These are phyloP conservation scores for Endoconidiophora polonica DNA, from an alignment of 2,329 filamentous ascomycete genomes.

Conservation along the genomic window DNA sequence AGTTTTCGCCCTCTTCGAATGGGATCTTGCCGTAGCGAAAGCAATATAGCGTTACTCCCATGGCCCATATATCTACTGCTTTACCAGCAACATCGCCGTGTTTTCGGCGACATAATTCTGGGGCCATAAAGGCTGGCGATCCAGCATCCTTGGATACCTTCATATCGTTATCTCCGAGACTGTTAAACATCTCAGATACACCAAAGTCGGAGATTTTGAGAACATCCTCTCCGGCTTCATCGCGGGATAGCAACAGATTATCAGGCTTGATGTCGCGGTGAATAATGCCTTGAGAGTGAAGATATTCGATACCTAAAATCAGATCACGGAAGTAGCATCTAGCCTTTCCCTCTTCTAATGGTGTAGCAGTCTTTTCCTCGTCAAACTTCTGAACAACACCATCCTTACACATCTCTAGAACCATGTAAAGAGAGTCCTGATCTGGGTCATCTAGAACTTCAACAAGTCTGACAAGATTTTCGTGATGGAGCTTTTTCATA, in stretches of 20 bases:
- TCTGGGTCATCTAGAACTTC: constrained; percentile 92
- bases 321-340: constrained; percentile 89
- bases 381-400: constrained; percentile 94
- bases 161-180: constrained; percentile 59
- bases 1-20: constrained; percentile 53
- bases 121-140: constrained; percentile 85
- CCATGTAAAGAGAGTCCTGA: constrained; percentile 95
- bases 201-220: constrained; percentile 96
- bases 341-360: constrained; percentile 68
- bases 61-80: constrained; percentile 94
- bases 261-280: constrained; percentile 97
- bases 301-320: constrained; percentile 87
- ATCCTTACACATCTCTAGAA: constrained; percentile 97
- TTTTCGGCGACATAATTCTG: constrained; percentile 73
- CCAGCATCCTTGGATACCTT: constrained; percentile 83
- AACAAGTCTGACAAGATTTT: constrained; percentile 80
- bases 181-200: constrained; percentile 94
- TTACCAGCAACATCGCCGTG: constrained; percentile 79
- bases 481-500: constrained; percentile 96
- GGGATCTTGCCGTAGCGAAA: constrained; percentile 77
- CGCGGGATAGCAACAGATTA: constrained; percentile 76
- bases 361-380: constrained; percentile 63
- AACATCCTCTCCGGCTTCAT: constrained; percentile 52
- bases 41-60: constrained; percentile 91
- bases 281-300: constrained; percentile 86